phyloP scores from a whole-genome alignment of 768 basidiomycete species.

The Zangia roseola region DNA sequence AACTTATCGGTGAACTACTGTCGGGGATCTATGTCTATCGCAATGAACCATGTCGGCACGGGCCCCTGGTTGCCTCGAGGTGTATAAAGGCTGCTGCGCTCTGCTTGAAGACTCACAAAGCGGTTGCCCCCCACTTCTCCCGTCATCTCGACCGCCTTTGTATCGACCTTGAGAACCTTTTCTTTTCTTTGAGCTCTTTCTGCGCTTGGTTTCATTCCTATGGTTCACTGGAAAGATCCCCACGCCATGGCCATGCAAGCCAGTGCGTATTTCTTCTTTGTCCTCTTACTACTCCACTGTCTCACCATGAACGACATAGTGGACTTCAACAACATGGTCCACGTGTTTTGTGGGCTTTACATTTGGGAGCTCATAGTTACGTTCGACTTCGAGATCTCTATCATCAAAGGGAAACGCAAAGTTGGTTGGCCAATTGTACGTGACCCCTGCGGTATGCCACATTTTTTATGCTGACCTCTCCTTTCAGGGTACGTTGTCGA shows the following conservation, averaged over 20 bases:
- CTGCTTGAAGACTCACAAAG: slow-evolving; percentile 5
- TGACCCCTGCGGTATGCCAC: slow-evolving; percentile 7
- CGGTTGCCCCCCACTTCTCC: slow-evolving; percentile 2
- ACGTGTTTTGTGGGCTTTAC: slow-evolving; percentile 64
- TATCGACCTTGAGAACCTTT: slow-evolving; percentile 1
- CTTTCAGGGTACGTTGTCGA: slow-evolving; percentile 14
- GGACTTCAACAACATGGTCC: slow-evolving; percentile 58
- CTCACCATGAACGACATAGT: slow-evolving; percentile 33
- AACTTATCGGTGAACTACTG: slow-evolving; percentile 6
- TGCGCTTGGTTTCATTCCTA: slow-evolving; percentile 15
- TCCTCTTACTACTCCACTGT: background rate
- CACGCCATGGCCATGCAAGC: slow-evolving; percentile 21
- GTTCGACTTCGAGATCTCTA: slow-evolving; percentile 64
- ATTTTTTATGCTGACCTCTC: slow-evolving; percentile 2
- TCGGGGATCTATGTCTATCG: slow-evolving; percentile 8
- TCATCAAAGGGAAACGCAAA: slow-evolving; percentile 53
- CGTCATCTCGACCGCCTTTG: slow-evolving; percentile 7
- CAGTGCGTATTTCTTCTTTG: slow-evolving; percentile 13
- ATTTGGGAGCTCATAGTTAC: slow-evolving; percentile 68
- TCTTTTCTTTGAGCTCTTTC: slow-evolving; percentile 9
- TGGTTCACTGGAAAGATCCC: slow-evolving; percentile 28
- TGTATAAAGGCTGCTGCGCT: slow-evolving; percentile 17
- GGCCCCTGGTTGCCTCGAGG: slow-evolving; percentile 26
- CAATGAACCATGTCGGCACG: slow-evolving; percentile 4
- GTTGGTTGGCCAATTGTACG: slow-evolving; percentile 72